Evolutionary conservation across 2,329 filamentous ascomycete species (phyloP).

Genomic region (Talaromyces verruculosus): DNA sequence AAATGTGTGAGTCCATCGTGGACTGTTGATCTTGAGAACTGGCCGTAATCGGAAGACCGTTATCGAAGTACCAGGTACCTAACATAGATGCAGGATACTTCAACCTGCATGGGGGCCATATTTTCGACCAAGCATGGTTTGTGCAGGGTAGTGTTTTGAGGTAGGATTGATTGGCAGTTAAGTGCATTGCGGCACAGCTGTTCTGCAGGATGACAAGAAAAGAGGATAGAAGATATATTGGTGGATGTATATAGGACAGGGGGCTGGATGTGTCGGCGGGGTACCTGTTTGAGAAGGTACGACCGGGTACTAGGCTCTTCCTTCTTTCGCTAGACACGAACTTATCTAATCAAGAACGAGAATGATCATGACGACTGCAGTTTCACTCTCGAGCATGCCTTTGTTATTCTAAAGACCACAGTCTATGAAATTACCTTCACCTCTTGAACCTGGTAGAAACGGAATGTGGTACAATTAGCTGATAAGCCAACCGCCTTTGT

Average conservation of each 20-base stretch:
- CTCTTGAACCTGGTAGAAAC: background rate
- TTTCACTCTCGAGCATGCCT: background rate
- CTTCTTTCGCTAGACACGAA: background rate
- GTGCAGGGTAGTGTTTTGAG: background rate
- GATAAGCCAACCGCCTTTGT: background rate
- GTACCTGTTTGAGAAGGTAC: background rate
- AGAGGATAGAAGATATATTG: background rate
- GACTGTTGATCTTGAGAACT: too few relatives aligned
- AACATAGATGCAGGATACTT: background rate
- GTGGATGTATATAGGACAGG: background rate
- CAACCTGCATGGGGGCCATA: background rate
- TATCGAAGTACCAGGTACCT: background rate
- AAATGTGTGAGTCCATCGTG: background rate
- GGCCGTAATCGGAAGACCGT: background rate
- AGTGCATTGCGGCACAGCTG: background rate
- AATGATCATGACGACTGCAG: background rate
- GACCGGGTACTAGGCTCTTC: background rate
- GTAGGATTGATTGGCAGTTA: background rate
- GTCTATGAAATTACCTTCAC: background rate
- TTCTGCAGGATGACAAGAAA: background rate
- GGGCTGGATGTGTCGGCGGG: background rate
- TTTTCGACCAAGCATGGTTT: background rate
- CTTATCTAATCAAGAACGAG: background rate
- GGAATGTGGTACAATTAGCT: background rate
- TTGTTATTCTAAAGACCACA: background rate